phyloP scores from a whole-genome alignment of 2,329 filamentous ascomycete genomes.

The Pseudocercospora macadamiae region DNA sequence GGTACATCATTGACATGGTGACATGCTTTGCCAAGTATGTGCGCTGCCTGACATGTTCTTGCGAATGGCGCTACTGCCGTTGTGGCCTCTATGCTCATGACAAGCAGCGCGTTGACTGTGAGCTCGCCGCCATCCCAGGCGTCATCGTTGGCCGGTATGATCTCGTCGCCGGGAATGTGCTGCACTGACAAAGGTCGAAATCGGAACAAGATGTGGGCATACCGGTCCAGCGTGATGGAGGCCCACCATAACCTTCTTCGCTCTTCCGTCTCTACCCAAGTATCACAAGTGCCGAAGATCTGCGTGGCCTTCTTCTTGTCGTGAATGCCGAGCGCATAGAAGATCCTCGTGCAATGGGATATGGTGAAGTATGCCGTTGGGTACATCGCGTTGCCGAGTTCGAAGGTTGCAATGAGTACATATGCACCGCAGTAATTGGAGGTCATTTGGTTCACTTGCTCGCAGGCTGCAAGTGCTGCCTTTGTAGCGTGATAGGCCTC shows the following conservation, averaged over 20 bases:
- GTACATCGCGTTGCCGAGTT: conserved; percentile 25
- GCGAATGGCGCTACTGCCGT: conserved; percentile 26
- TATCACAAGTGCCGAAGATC: conserved; percentile 10
- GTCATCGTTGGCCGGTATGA: conserved; percentile 20
- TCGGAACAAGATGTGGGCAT: conserved; percentile 23
- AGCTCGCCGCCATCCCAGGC: conserved; percentile 25
- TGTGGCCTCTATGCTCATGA: conserved; percentile 27
- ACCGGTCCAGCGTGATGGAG: conserved; percentile 25
- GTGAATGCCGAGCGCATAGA: conserved; percentile 22
- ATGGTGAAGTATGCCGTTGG: conserved; percentile 24
- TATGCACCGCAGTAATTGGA: conserved; percentile 23
- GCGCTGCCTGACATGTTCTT: conserved; percentile 26
- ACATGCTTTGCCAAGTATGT: conserved; percentile 25
- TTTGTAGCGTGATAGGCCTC: conserved; percentile 17
- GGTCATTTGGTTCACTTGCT: conserved; percentile 19
- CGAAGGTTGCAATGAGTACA: conserved; percentile 23
- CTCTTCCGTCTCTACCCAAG: conserved; percentile 27
- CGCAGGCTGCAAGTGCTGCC: conserved; percentile 19
- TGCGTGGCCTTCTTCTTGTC: conserved; percentile 27
- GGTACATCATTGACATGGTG: conserved; percentile 26
- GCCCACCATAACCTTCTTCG: conserved; percentile 27
- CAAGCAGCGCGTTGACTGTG: conserved; percentile 24
- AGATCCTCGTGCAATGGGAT: conserved; percentile 15
- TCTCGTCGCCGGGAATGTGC: conserved; percentile 20
- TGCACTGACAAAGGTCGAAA: conserved; percentile 21